A percentile compares a stretch with the other conserved stretches of the same genome.
Evolutionary conservation across 345 rosid species (phyloP).

Genomic region (Boechera stricta): DNA sequence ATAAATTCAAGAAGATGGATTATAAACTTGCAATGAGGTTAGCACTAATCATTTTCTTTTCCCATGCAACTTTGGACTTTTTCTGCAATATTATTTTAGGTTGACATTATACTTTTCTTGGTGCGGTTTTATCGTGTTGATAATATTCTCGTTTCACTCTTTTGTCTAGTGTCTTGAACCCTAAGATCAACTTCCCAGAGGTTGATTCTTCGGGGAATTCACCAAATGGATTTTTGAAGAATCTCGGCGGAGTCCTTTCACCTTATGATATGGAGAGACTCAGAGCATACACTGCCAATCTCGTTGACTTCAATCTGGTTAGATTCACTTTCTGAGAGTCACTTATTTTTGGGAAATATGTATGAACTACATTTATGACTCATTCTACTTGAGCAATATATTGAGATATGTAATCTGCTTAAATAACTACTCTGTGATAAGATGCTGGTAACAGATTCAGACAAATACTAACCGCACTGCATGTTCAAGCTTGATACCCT

Average conservation of each 20-base stretch:
- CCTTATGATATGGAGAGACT: constrained; percentile 77
- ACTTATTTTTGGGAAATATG: background rate
- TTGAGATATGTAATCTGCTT: constrained; percentile 38
- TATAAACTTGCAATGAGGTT: constrained; percentile 97
- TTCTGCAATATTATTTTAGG: background rate
- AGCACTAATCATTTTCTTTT: constrained; percentile 36
- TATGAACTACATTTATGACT: constrained; percentile 2
- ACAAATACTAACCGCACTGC: background rate
- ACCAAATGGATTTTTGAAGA: constrained; percentile 64
- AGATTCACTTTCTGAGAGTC: constrained; percentile 33
- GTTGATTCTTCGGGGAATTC: constrained; percentile 44
- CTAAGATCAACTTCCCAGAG: constrained; percentile 71
- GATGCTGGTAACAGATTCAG: background rate
- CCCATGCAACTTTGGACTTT: constrained; percentile 8
- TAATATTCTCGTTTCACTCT: constrained; percentile 24
- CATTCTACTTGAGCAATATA: constrained; percentile 53
- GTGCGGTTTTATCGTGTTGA: constrained; percentile 7
- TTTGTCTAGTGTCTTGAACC: constrained; percentile 75
- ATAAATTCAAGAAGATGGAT: constrained; percentile 70
- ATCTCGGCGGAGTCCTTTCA: constrained; percentile 54
- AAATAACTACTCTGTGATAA: constrained; percentile 2
- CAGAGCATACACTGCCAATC: constrained; percentile 76
- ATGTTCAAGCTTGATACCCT: background rate
- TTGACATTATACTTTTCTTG: background rate
- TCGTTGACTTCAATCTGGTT: constrained; percentile 74